Conservation (phyloP, 345 rosid species). For the Nephelium lappaceum region DNA sequence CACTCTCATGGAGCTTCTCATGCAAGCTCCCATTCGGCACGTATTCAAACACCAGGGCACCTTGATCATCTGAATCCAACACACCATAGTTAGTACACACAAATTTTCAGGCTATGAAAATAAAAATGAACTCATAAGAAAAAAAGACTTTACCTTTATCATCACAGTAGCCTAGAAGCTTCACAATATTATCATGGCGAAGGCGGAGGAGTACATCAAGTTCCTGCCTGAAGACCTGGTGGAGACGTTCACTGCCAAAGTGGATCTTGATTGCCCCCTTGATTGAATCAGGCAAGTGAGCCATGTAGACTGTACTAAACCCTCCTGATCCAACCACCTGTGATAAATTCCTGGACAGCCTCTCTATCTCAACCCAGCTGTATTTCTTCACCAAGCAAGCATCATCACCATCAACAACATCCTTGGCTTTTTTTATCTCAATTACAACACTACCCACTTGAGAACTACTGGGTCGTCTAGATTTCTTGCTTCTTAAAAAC, state of each 20-base stretch:
- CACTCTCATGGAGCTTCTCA: conserved; percentile 52
- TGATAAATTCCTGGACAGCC: conserved; percentile 53
- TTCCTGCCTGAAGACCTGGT: conserved; percentile 66
- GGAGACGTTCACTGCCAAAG: conserved; percentile 59
- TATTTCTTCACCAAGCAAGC: conserved; percentile 38
- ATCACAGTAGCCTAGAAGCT: conserved; percentile 74
- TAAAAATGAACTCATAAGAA: neutral
- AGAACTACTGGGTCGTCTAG: neutral
- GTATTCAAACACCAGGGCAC: conserved; percentile 75
- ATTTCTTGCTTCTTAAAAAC: conserved; percentile 35
- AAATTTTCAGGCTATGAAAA: neutral
- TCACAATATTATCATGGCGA: conserved; percentile 69
- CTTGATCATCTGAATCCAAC: conserved; percentile 47
- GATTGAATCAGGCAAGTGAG: conserved; percentile 39
- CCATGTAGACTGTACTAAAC: conserved; percentile 79
- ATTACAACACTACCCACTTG: conserved; percentile 10
- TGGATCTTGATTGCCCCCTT: conserved; percentile 73
- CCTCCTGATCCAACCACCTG: conserved; percentile 74
- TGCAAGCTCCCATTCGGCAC: conserved; percentile 74
- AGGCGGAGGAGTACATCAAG: conserved; percentile 70
- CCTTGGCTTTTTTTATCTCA: neutral
- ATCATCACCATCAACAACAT: conserved; percentile 15
- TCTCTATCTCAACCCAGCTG: conserved; percentile 57
- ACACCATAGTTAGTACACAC: neutral
- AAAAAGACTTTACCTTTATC: conserved; percentile 46